Evolutionary conservation across 306 rosid genomes (phyloP).

Genomic region (Pyrus bretschneideri): DNA sequence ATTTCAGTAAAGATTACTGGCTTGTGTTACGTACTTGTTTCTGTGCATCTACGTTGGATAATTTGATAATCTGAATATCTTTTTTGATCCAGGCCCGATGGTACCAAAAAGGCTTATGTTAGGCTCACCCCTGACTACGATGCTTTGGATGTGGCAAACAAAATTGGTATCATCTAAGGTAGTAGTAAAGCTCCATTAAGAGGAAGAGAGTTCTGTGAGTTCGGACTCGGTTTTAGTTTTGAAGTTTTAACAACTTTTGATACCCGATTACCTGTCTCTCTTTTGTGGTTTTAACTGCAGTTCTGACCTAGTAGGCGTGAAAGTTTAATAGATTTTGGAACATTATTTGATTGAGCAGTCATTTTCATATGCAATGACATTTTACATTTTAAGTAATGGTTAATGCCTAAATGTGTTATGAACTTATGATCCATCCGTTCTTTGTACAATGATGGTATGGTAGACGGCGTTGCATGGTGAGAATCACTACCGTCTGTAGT

Average conservation of each 20-base stretch:
- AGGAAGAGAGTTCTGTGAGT: background rate
- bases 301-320: background rate
- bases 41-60: background rate
- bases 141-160: constrained; percentile 88
- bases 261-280: background rate
- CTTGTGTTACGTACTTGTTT: background rate
- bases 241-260: background rate
- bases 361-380: background rate
- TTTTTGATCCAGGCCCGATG: constrained; percentile 68
- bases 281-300: background rate
- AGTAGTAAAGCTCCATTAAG: background rate
- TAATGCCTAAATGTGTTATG: background rate
- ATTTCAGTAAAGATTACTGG: background rate
- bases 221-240: background rate
- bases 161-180: constrained; percentile 73
- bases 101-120: constrained; percentile 89
- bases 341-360: background rate
- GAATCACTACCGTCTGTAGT: too few species aligned
- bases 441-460: too few species aligned
- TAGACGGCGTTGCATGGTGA: too few species aligned
- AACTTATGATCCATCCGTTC: background rate
- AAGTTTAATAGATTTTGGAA: background rate
- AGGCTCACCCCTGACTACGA: constrained; percentile 80
- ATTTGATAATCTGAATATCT: background rate
- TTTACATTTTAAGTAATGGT: background rate